Conservation (phyloP, 768 basidiomycete genomes). For the Boletales sp. region DNA sequence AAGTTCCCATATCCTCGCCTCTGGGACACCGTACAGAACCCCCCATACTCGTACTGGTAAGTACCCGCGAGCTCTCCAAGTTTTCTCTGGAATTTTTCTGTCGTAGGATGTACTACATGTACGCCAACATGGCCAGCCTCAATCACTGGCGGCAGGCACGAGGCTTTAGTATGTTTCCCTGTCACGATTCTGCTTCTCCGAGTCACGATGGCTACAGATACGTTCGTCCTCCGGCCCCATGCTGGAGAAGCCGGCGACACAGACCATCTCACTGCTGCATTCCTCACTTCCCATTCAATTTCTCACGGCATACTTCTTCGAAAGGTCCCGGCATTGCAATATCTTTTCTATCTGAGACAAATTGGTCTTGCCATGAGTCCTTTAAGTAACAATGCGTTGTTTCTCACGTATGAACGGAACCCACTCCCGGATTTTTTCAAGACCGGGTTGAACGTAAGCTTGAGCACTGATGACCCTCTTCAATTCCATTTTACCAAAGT, state of each 20-base stretch:
- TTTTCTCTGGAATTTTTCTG: constrained; percentile 2
- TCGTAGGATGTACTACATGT: constrained; percentile 93
- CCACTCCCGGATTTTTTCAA: constrained; percentile 97
- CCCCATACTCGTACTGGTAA: constrained; percentile 94
- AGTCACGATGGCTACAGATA: constrained; percentile 49
- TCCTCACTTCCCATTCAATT: constrained; percentile 95
- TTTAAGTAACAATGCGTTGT: constrained; percentile 94
- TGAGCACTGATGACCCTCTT: constrained; percentile 93
- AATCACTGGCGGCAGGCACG: constrained; percentile 87
- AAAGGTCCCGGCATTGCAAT: constrained; percentile 95
- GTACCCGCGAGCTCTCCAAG: constrained; percentile 14
- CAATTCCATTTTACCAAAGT: constrained; percentile 99
- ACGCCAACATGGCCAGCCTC: constrained; percentile 90
- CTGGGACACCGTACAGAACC: constrained; percentile 88
- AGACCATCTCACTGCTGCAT: constrained; percentile 94
- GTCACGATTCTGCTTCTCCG: neutral
- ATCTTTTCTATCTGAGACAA: constrained; percentile 96
- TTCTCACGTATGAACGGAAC: constrained; percentile 95
- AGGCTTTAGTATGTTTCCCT: constrained; percentile 79
- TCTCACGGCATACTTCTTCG: constrained; percentile 98
- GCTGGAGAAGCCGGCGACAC: constrained; percentile 98
- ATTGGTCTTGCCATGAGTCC: constrained; percentile 99
- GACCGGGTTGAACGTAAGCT: constrained; percentile 89
- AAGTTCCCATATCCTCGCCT: constrained; percentile 90
- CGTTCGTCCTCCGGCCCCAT: constrained; percentile 95